Base-by-base conservation (phyloP, 495 filamentous ascomycete genomes). In the Evernia prunastri region DNA sequence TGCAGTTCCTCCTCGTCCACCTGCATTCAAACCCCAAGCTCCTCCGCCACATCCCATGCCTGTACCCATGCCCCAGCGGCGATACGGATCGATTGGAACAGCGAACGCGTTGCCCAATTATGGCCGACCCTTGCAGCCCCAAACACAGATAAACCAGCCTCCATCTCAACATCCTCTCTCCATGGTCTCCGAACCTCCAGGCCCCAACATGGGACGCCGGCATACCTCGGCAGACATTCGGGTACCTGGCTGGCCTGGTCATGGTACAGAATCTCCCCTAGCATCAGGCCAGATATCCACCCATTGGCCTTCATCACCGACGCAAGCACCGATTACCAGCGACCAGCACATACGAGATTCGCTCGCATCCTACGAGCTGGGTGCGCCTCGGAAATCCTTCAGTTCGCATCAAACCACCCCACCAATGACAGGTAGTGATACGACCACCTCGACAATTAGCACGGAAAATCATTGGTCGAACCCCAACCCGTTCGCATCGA, bases 141-240 rank as follows among this genome's bases (percentile, higher is more conserved):
- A 89, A 49, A 82, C 83, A 17, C 66, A 68, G 27, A 61, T 67
- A 63, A 82, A 80, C 51, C 83, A 86, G 25, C 80, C 80, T 29
- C 87, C 87, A 33, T 58, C 71, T 33, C 76, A 78, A 43, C 91
- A 95, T 72, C 90, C 91, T 56, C 79, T 96, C 51, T 84, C 91
- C 1, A 81, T 82, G 59, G 86, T 88, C 25, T 83, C 89, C 36
- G 66, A 91, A 33, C 89, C 90, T 31, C 88, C 89, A 15, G 83
- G 79, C 0, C 77, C 85, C 59, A 89, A 86, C 69, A 78, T 97
- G 40, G 82, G 87, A 37, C 87, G 94, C 27, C 86, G 94, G 51
- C 94, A 98, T 74, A 98, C 94, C 2, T 94, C 93, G 56, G 94
- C 94, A 60, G 94, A 98, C 69, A 97, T 98, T 67, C 89, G 94